Evolutionary conservation across 352 stramenopile species (phyloP).

Genomic region (Halophytophthora polymorphica): DNA sequence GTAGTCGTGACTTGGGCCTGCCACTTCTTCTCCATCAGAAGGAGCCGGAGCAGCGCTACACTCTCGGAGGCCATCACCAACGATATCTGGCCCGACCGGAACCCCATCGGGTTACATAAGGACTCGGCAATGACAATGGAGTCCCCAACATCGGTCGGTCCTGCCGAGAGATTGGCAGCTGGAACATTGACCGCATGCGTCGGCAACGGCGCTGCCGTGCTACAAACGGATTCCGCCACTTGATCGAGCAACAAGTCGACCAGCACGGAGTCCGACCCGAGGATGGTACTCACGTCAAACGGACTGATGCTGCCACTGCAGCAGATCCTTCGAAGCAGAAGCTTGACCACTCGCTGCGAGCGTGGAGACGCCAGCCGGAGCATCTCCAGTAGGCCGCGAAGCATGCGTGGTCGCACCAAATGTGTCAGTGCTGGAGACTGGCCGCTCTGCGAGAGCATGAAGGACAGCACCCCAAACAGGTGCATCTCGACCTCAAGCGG

Average conservation of each 20-base stretch:
- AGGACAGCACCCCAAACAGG: constrained; percentile 68
- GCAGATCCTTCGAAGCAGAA: constrained; percentile 71
- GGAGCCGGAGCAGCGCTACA: constrained; percentile 66
- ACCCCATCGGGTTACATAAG: constrained; percentile 77
- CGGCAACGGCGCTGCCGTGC: constrained; percentile 60
- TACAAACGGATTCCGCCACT: constrained; percentile 84
- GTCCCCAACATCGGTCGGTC: constrained; percentile 18
- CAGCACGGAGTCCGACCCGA: constrained; percentile 77
- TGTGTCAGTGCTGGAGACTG: constrained; percentile 56
- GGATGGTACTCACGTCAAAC: constrained; percentile 58
- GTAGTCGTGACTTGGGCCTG: constrained; percentile 55
- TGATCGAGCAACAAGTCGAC: constrained; percentile 85
- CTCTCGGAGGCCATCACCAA: constrained; percentile 77
- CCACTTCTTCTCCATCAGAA: constrained; percentile 74
- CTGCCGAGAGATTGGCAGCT: constrained; percentile 17
- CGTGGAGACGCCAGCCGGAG: constrained; percentile 72
- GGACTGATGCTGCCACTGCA: constrained; percentile 68
- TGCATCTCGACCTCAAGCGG: constrained; percentile 76
- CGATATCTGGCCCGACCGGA: constrained; percentile 78
- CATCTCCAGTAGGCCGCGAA: constrained; percentile 76
- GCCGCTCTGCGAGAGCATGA: constrained; percentile 78
- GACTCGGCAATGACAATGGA: constrained; percentile 55
- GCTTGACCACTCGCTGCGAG: constrained; percentile 79
- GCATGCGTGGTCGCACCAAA: constrained; percentile 53
- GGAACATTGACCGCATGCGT: constrained; percentile 50